These are phyloP conservation scores for Primulina eburnea DNA, from an alignment of 257 asterid species.

Conservation along the genomic window DNA sequence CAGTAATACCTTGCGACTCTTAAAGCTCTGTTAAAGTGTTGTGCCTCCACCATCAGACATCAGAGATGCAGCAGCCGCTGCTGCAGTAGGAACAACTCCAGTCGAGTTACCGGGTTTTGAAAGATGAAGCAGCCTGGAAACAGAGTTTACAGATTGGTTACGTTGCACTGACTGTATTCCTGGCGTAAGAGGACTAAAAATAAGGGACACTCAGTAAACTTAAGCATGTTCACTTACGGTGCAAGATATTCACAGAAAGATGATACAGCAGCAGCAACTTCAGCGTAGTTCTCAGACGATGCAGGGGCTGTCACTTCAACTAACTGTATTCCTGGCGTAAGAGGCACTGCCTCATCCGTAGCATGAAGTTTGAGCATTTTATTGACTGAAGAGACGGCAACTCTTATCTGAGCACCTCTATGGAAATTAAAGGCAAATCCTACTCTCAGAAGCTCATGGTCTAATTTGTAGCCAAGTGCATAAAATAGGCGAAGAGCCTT, in stretches of 20 bases:
- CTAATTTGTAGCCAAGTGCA: slow-evolving; percentile 83
- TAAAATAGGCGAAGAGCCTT: slow-evolving; percentile 75
- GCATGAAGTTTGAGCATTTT: slow-evolving; percentile 92
- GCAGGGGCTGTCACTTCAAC: slow-evolving; percentile 97
- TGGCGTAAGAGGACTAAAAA: no score
- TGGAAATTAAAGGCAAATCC: slow-evolving; percentile 80
- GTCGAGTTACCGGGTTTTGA: slow-evolving; percentile 83
- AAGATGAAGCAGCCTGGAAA: slow-evolving; percentile 81
- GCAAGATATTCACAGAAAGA: slow-evolving; percentile 96
- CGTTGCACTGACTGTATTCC: not conserved
- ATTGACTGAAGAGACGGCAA: slow-evolving; percentile 77
- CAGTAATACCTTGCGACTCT: slow-evolving; percentile 16
- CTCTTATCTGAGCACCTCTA: slow-evolving; percentile 83
- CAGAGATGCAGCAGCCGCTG: slow-evolving; percentile 92
- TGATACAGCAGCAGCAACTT: slow-evolving; percentile 69
- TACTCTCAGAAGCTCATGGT: slow-evolving; percentile 85
- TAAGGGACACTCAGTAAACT: not conserved
- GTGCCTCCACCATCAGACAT: slow-evolving; percentile 96
- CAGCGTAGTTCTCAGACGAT: slow-evolving; percentile 78
- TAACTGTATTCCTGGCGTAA: slow-evolving; percentile 90
- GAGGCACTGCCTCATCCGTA: slow-evolving; percentile 83
- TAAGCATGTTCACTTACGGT: slow-evolving; percentile 61
- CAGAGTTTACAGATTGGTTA: not conserved
- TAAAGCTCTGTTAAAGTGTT: slow-evolving; percentile 33
- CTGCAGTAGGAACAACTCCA: slow-evolving; percentile 92